Percentiles rank a stretch among this genome's conserved stretches.
Evolutionary conservation across 2,329 filamentous ascomycete genomes (phyloP).

Genomic region (Blastomyces gilchristii): DNA sequence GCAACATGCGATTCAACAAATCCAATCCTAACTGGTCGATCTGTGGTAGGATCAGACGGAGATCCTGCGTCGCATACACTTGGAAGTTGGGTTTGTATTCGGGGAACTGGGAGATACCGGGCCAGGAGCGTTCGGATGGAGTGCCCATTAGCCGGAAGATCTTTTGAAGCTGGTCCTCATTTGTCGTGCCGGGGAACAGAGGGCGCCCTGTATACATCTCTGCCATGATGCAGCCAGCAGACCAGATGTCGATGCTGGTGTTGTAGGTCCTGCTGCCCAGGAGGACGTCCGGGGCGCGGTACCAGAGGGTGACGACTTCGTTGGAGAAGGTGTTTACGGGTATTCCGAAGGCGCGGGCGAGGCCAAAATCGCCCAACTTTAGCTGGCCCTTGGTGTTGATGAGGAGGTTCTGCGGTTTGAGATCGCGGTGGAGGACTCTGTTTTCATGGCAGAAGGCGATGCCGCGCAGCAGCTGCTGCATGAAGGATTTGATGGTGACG

Average conservation of each 20-base stretch:
- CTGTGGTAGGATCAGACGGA: conserved; percentile 76
- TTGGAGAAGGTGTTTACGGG: conserved; percentile 98
- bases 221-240: conserved; percentile 97
- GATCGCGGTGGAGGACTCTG: conserved; percentile 83
- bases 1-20: conserved; percentile 79
- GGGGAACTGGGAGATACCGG: conserved; percentile 86
- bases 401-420: conserved; percentile 92
- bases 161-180: conserved; percentile 92
- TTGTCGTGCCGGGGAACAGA: conserved; percentile 92
- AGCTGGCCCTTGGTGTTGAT: conserved; percentile 86
- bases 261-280: conserved; percentile 93
- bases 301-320: conserved; percentile 96
- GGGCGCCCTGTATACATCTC: conserved; percentile 98
- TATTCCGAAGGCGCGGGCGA: conserved; percentile 90
- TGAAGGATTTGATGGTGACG: conserved; percentile 92
- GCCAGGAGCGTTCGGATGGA: conserved; percentile 89
- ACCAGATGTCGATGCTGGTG: conserved; percentile 99
- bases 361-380: conserved; percentile 89
- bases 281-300: conserved; percentile 89
- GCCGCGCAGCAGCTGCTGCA: conserved; percentile 91
- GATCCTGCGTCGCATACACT: conserved; percentile 84
- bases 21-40: conserved; percentile 83
- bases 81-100: conserved; percentile 96
- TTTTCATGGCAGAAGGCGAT: conserved; percentile 99
- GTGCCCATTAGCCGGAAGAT: conserved; percentile 99